Conservation (phyloP, 495 filamentous ascomycete species). For the Penicillium coffeae region DNA sequence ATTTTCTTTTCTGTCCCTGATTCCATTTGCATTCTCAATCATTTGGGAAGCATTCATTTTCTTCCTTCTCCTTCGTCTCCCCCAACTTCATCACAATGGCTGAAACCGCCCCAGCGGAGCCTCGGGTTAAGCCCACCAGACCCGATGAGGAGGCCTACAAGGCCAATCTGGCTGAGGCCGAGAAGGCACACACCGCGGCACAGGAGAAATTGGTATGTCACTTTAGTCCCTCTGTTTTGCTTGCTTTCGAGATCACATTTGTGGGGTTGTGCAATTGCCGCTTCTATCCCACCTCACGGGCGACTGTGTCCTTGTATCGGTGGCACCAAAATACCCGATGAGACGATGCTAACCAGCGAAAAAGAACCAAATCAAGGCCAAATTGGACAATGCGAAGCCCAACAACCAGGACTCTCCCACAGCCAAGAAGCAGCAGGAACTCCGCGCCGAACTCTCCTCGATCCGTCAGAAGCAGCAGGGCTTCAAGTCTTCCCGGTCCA, state of each 20-base stretch:
- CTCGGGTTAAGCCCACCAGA: slow-evolving; percentile 49
- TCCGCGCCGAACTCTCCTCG: slow-evolving; percentile 62
- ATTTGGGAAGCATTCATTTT: slow-evolving; percentile 5
- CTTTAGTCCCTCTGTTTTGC: slow-evolving; percentile 1
- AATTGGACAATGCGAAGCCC: slow-evolving; percentile 73
- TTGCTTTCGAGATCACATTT: neutral
- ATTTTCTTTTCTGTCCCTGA: slow-evolving; percentile 9
- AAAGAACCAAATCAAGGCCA: slow-evolving; percentile 79
- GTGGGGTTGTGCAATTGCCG: neutral
- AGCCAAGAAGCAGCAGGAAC: slow-evolving; percentile 75
- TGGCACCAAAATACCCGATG: neutral
- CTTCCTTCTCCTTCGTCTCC: slow-evolving; percentile 11
- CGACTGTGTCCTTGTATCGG: neutral
- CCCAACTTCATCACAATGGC: slow-evolving; percentile 28
- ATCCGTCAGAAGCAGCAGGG: slow-evolving; percentile 80
- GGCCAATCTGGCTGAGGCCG: slow-evolving; percentile 64
- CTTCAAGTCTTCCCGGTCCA: slow-evolving; percentile 72
- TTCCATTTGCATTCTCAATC: slow-evolving; percentile 12
- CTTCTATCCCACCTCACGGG: neutral
- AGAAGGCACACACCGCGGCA: slow-evolving; percentile 74
- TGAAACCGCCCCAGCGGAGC: slow-evolving; percentile 39
- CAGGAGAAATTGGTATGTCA: slow-evolving; percentile 73
- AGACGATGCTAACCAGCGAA: slow-evolving; percentile 1
- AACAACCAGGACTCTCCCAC: slow-evolving; percentile 70
- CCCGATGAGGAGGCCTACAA: slow-evolving; percentile 55